Base-by-base conservation (phyloP, 2,329 filamentous ascomycete genomes). In the Didymella segeticola region DNA sequence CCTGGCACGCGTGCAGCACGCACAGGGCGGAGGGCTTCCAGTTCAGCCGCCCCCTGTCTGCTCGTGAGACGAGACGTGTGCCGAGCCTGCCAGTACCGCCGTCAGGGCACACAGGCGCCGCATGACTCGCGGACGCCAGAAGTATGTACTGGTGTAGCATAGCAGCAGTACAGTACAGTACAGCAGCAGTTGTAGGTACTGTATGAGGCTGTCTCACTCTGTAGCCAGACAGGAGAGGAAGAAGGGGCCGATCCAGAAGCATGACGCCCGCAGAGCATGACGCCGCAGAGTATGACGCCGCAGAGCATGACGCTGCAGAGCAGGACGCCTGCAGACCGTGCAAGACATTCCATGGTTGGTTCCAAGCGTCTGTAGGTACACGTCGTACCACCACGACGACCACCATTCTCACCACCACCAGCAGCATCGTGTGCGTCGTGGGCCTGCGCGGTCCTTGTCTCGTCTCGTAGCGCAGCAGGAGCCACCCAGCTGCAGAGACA, bases 1-100 rank as follows among this genome's bases (percentile, higher is more conserved):
- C 69, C 68, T 71, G 69, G 58, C 60, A 57, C 43, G 57, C 57
- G 38, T 46, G 39, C 46, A 48, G 20, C 43, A 38, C 31, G 49
- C 53, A 41, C 49, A 53, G 46, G 48, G 38, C 33, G 55, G 54
- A 56, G 52, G 39, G 58, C 47, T 52, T 56, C 38, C 54, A 54
- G 52, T 49, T 43, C 42, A 45, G 52, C 42, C 53, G 42, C n/a
- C 46, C 47, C 53, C 43, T 46, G 42, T 46, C 41, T 46, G 38
- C 27, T 55, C 53, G 53, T 47, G 46, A 41, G 46, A 50, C 53
- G 34, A 10, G 25, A 5, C 25, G 31, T 43, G 37, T 26, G 38
- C 52, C 47, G 42, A 43, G 42, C 46, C 29, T 47, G 43, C 43
- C 23, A 36, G n/a, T 12, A 42, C 14, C 20, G 34, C 43, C 31